These are phyloP conservation scores for Penicillium arizonense DNA, from an alignment of 495 filamentous ascomycete species.

Conservation along the genomic window DNA sequence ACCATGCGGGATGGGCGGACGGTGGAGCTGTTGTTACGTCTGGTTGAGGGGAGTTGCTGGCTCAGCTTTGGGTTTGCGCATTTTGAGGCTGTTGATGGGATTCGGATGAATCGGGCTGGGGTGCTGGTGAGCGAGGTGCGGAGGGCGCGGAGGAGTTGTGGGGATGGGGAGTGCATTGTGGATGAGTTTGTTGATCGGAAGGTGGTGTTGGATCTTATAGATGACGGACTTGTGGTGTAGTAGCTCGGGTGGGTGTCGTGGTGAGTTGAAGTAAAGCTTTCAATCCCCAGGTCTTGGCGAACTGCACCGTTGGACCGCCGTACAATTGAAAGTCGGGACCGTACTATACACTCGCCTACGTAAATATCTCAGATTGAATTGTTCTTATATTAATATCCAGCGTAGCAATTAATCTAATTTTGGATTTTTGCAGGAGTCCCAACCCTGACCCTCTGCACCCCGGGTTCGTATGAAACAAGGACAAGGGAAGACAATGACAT, in stretches of 20 bases:
- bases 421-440: slow-evolving; percentile 23
- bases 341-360: background rate
- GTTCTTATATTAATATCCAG: slow-evolving; percentile 23
- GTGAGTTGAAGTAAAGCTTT: background rate
- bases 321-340: background rate
- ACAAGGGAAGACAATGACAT: slow-evolving; percentile 22
- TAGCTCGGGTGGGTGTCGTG: background rate
- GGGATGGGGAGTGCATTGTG: slow-evolving; percentile 42
- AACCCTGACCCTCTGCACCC: slow-evolving; percentile 18
- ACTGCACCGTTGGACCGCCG: too few species aligned
- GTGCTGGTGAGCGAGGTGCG: slow-evolving; percentile 31
- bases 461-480: slow-evolving; percentile 24
- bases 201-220: background rate
- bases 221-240: background rate
- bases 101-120: slow-evolving; percentile 11
- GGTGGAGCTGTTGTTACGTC: slow-evolving; percentile 29
- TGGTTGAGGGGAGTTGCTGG: slow-evolving; percentile 6
- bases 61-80: slow-evolving; percentile 7
- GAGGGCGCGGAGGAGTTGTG: slow-evolving; percentile 45
- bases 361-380: background rate
- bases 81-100: slow-evolving; percentile 7
- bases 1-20: slow-evolving; percentile 36
- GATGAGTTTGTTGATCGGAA: background rate
- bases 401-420: slow-evolving; percentile 31
- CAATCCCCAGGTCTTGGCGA: background rate